phyloP scores from a whole-genome alignment of 148 eudicot species.

The Rhododendron vialii region DNA sequence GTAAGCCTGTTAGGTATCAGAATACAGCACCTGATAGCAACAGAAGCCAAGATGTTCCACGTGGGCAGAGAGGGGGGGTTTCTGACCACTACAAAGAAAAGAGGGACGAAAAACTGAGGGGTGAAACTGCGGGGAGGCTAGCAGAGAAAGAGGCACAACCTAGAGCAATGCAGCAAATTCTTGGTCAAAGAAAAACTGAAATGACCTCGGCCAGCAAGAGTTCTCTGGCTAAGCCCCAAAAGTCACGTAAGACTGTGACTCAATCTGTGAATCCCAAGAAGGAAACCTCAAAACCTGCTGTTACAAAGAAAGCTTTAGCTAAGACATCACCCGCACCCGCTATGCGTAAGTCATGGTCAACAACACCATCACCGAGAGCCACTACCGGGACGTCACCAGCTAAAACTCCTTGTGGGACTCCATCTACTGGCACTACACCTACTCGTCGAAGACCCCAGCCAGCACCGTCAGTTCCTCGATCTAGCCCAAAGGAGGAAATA shows the following conservation, averaged over 20 bases:
- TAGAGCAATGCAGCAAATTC: conserved; percentile 46
- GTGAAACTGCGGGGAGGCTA: conserved; percentile 41
- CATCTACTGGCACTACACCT: conserved; percentile 44
- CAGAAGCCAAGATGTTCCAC: conserved; percentile 30
- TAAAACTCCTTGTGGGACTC: conserved; percentile 41
- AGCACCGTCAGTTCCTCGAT: conserved; percentile 39
- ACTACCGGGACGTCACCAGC: conserved; percentile 46
- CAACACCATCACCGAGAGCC: conserved; percentile 66
- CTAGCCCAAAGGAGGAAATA: conserved; percentile 57
- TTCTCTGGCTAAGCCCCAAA: conserved; percentile 39
- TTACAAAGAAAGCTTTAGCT: conserved; percentile 49
- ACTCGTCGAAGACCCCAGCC: conserved; percentile 58
- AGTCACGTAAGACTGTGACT: conserved; percentile 31
- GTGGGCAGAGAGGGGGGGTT: conserved; percentile 40
- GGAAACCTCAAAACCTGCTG: conserved; percentile 53
- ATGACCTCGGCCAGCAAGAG: conserved; percentile 40
- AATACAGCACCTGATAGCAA: conserved; percentile 28
- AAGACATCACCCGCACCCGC: conserved; percentile 61
- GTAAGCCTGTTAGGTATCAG: conserved; percentile 41
- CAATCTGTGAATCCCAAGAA: conserved; percentile 40
- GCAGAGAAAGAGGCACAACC: conserved; percentile 56
- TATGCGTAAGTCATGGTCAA: conserved; percentile 85
- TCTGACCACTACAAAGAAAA: conserved; percentile 47
- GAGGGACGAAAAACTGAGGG: conserved; percentile 45
- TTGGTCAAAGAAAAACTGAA: conserved; percentile 56